Conservation (phyloP, 805 yeast genomes). For the Saccharomyces cerevisiae region DNA sequence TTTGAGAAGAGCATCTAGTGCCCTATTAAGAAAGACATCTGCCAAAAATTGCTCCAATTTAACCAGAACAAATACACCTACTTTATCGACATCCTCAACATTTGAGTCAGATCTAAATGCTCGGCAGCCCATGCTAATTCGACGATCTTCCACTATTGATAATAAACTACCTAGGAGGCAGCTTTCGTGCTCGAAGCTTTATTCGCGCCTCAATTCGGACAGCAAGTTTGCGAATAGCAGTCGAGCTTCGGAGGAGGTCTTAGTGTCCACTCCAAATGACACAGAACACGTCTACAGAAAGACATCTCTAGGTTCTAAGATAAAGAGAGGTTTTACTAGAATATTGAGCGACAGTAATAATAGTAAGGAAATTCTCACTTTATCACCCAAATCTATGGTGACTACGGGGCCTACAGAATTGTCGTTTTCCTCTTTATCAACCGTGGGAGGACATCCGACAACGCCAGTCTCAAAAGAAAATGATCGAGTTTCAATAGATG, state of each 20-base stretch:
- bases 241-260: background rate
- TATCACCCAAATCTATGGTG: slow-evolving; percentile 3
- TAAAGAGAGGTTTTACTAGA: slow-evolving; percentile 22
- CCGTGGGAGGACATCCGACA: background rate
- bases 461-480: background rate
- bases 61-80: background rate
- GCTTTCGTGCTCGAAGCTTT: background rate
- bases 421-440: background rate
- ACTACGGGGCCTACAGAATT: background rate
- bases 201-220: background rate
- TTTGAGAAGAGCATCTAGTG: slow-evolving; percentile 28
- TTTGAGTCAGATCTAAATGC: background rate
- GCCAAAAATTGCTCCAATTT: slow-evolving; percentile 3
- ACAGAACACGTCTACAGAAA: slow-evolving; percentile 4
- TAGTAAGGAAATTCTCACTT: slow-evolving; percentile 9
- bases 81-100: background rate
- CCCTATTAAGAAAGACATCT: slow-evolving; percentile 24
- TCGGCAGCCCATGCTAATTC: slow-evolving; percentile 1
- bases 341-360: slow-evolving; percentile 20
- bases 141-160: slow-evolving; percentile 1
- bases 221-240: background rate
- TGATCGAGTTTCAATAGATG: background rate
- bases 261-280: background rate
- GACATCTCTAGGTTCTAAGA: slow-evolving; percentile 23
- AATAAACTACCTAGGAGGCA: slow-evolving; percentile 1